Percentiles rank a stretch among this genome's conserved stretches.
phyloP scores from a whole-genome alignment of 2,329 filamentous ascomycete species.

The Claviceps sp. region DNA sequence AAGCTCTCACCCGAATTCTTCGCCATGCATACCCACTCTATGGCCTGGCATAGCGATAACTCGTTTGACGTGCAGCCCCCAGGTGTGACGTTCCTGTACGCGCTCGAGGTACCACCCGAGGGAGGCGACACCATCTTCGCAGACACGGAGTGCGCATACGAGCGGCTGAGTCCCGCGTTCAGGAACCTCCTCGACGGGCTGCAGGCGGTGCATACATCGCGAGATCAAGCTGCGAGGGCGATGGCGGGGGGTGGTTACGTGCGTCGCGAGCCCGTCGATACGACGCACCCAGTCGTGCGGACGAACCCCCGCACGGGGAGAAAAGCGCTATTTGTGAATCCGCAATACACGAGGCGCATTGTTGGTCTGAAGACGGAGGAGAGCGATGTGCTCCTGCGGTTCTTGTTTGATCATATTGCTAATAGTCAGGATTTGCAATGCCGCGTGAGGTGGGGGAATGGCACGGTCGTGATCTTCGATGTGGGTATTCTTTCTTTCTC shows the following conservation, averaged over 20 bases:
- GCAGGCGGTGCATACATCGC: conserved; percentile 50
- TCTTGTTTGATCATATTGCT: conserved; percentile 54
- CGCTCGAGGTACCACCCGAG: conserved; percentile 58
- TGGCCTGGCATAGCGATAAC: conserved; percentile 73
- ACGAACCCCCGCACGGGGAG: conserved; percentile 42
- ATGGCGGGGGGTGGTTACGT: conserved; percentile 32
- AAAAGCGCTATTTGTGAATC: conserved; percentile 56
- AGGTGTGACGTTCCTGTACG: conserved; percentile 70
- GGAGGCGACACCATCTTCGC: conserved; percentile 27
- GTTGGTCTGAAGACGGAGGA: conserved; percentile 58
- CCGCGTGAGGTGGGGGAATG: conserved; percentile 46
- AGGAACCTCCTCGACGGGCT: conserved; percentile 51
- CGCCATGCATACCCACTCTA: conserved; percentile 40
- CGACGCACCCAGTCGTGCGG: conserved; percentile 37
- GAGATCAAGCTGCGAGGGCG: conserved; percentile 30
- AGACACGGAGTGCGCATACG: conserved; percentile 14
- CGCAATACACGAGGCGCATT: conserved; percentile 40
- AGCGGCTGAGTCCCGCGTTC: conserved; percentile 50
- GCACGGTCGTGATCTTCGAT: conserved; percentile 46
- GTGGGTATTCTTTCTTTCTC: neutral
- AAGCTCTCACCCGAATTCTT: conserved; percentile 42
- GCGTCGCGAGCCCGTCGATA: conserved; percentile 52
- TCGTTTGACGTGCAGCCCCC: conserved; percentile 73
- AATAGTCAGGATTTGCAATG: conserved; percentile 50
- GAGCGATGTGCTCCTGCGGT: conserved; percentile 50